These are phyloP conservation scores for Blastomyces parvus DNA, from an alignment of 2,329 filamentous ascomycete genomes.

Conservation along the genomic window DNA sequence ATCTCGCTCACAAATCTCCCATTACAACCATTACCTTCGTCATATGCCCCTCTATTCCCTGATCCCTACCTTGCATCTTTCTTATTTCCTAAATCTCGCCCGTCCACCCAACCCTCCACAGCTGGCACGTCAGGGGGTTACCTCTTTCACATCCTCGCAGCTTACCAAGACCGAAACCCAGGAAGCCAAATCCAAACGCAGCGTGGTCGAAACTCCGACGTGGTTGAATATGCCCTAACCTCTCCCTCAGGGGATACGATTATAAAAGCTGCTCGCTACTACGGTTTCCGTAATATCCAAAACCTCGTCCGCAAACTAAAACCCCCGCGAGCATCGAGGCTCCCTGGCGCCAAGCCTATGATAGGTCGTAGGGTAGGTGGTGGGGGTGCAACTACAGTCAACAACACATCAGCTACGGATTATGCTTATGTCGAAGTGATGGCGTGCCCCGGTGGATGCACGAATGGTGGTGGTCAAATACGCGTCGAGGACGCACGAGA, in stretches of 20 bases:
- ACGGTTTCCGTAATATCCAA: slow-evolving; percentile 96
- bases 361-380: slow-evolving; percentile 23
- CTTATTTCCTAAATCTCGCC: slow-evolving; percentile 51
- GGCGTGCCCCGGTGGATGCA: slow-evolving; percentile 98
- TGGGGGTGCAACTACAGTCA: slow-evolving; percentile 14
- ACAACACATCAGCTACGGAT: slow-evolving; percentile 41
- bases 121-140: slow-evolving; percentile 84
- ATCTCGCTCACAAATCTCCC: slow-evolving; percentile 67
- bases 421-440: slow-evolving; percentile 97
- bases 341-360: slow-evolving; percentile 59
- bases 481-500: slow-evolving; percentile 66
- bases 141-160: slow-evolving; percentile 71
- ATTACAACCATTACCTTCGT: slow-evolving; percentile 43
- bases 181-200: slow-evolving; percentile 61
- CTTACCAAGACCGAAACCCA: slow-evolving; percentile 59
- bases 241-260: slow-evolving; percentile 49
- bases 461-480: slow-evolving; percentile 92
- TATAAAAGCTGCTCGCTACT: slow-evolving; percentile 80
- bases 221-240: slow-evolving; percentile 70
- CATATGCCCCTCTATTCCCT: slow-evolving; percentile 54
- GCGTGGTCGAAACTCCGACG: slow-evolving; percentile 80
- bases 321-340: slow-evolving; percentile 64
- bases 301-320: slow-evolving; percentile 91
- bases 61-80: slow-evolving; percentile 62
- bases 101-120: slow-evolving; percentile 36